A percentile compares a stretch with the other conserved stretches of the same genome.
Evolutionary conservation across 169 alveolate species (phyloP).

Genomic region (Cryptosporidium ubiquitum): DNA sequence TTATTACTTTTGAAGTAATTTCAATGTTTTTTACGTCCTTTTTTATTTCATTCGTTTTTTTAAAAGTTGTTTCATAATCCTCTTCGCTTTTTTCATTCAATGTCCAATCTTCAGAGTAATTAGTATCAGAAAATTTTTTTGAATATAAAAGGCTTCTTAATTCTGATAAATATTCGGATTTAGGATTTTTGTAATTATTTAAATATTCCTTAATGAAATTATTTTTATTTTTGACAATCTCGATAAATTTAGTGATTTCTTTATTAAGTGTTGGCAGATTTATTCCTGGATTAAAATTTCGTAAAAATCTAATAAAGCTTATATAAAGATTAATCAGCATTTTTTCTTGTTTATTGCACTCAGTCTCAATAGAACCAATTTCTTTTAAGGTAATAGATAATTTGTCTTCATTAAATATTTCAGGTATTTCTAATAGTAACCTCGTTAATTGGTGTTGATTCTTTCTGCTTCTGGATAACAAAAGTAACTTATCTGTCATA

Average conservation of each 20-base stretch:
- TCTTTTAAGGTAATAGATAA: slow-evolving; percentile 2
- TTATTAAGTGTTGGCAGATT: background rate
- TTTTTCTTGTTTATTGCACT: slow-evolving; percentile 13
- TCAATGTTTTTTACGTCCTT: background rate
- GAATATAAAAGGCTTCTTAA: background rate
- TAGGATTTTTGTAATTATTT: background rate
- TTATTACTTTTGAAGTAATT: slow-evolving; percentile 35
- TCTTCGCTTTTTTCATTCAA: slow-evolving; percentile 1
- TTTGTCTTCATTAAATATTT: slow-evolving; percentile 30
- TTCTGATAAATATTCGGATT: background rate
- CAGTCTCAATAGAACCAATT: background rate
- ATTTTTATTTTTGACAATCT: background rate
- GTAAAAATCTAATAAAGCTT: background rate
- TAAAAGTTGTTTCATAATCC: background rate
- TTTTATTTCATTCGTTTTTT: background rate
- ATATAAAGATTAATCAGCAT: background rate
- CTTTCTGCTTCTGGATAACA: slow-evolving; percentile 50
- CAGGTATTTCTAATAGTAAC: slow-evolving; percentile 51
- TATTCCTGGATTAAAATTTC: background rate
- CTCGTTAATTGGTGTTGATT: slow-evolving; percentile 49
- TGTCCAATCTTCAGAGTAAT: slow-evolving; percentile 7
- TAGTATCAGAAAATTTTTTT: background rate
- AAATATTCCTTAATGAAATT: background rate
- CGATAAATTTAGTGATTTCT: background rate
- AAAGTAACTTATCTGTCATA: slow-evolving; percentile 65